Conservation (phyloP, 306 rosid genomes). For the Alnus glutinosa region DNA sequence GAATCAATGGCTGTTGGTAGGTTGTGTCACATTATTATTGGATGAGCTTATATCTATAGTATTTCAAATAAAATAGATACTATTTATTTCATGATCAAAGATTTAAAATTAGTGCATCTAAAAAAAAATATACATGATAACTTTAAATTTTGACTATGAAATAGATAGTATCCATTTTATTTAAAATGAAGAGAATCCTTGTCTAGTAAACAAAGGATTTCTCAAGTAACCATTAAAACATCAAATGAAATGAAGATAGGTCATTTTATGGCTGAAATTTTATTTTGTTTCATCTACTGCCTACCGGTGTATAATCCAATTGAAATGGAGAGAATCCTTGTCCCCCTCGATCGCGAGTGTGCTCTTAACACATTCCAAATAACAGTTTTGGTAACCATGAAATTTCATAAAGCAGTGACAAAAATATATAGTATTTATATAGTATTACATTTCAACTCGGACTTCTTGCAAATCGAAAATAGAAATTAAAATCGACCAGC, state of each 20-base stretch:
- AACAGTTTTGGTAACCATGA: not conserved
- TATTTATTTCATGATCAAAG: too few species aligned
- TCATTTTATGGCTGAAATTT: too few species aligned
- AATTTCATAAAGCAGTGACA: conserved; percentile 11
- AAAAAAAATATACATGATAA: too few species aligned
- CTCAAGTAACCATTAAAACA: not conserved
- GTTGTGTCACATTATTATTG: not conserved
- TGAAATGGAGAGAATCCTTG: not conserved
- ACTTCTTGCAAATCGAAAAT: conserved; percentile 28
- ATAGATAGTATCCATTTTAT: too few species aligned
- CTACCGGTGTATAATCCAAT: too few species aligned
- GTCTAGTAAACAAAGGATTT: not conserved
- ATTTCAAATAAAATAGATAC: too few species aligned
- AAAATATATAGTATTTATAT: not conserved
- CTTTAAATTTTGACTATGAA: too few species aligned
- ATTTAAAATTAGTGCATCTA: too few species aligned
- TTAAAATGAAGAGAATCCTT: too few species aligned
- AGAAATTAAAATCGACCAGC: conserved; percentile 39
- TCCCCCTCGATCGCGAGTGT: not conserved
- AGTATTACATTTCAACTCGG: conserved; percentile 22
- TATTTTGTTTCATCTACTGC: too few species aligned
- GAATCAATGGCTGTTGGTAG: too few species aligned
- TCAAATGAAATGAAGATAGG: too few species aligned
- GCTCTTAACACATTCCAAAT: not conserved
- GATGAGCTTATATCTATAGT: not conserved